phyloP scores from a whole-genome alignment of 768 basidiomycete species.

The Termitomyces sp. region DNA sequence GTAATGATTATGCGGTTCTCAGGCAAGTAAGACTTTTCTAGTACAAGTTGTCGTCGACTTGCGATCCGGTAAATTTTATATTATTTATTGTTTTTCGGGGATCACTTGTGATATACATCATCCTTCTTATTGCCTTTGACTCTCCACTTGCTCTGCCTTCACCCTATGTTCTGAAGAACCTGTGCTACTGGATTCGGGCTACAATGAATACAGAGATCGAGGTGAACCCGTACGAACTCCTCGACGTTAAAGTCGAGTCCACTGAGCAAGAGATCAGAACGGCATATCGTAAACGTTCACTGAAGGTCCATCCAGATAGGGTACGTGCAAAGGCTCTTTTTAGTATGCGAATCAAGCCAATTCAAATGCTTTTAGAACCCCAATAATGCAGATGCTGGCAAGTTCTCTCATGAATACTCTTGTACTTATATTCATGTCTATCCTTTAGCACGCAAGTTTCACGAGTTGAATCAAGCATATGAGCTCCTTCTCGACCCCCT shows the following conservation, averaged over 20 bases:
- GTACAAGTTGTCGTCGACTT: too few species aligned
- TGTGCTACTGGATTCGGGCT: background rate
- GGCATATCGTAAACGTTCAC: conserved; percentile 72
- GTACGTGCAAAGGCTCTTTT: conserved; percentile 33
- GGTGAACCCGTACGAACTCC: conserved; percentile 67
- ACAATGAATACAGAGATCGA: conserved; percentile 44
- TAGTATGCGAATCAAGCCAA: background rate
- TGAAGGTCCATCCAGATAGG: conserved; percentile 86
- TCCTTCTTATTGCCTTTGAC: too few species aligned
- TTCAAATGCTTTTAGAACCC: conserved; percentile 47
- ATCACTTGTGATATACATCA: too few species aligned
- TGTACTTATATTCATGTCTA: background rate
- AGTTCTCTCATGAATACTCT: conserved; percentile 5
- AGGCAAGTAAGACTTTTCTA: too few species aligned
- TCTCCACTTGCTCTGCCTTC: too few species aligned
- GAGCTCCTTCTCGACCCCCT: conserved; percentile 78
- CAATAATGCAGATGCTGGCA: conserved; percentile 75
- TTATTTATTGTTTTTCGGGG: too few species aligned
- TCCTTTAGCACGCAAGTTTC: conserved; percentile 64
- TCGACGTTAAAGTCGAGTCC: conserved; percentile 54
- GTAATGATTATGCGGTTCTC: too few species aligned
- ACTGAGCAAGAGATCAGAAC: conserved; percentile 76
- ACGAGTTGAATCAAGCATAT: conserved; percentile 78
- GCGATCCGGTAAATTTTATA: too few species aligned
- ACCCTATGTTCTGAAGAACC: background rate